phyloP scores from a whole-genome alignment of 805 yeast species.

The Hemisphaericaspora nanyangensis region DNA sequence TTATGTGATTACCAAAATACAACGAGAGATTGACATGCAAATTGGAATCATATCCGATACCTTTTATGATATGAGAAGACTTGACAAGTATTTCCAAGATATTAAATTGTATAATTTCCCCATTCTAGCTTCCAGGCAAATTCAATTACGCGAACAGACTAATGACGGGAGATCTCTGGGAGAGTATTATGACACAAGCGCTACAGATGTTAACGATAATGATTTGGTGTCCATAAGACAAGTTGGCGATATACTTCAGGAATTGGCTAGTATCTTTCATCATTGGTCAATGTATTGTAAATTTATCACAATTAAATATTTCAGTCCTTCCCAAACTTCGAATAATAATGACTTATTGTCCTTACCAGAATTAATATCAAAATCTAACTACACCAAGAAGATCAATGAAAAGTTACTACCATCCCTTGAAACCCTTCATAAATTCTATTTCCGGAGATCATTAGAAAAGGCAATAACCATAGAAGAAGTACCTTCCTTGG shows the following conservation, averaged over 20 bases:
- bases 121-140: slow-evolving; percentile 14
- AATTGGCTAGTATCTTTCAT: slow-evolving; percentile 71
- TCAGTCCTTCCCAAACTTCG: slow-evolving; percentile 9
- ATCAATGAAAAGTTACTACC: slow-evolving; percentile 51
- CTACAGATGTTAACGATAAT: slow-evolving; percentile 10
- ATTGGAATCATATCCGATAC: slow-evolving; percentile 85
- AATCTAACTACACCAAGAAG: slow-evolving; percentile 55
- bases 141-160: slow-evolving; percentile 11
- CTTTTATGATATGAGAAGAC: slow-evolving; percentile 66
- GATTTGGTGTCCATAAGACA: slow-evolving; percentile 52
- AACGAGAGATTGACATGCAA: slow-evolving; percentile 89
- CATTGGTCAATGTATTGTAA: slow-evolving; percentile 81
- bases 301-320: slow-evolving; percentile 69
- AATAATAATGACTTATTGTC: slow-evolving; percentile 33
- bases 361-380: slow-evolving; percentile 50
- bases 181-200: neutral
- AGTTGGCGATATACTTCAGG: slow-evolving; percentile 64
- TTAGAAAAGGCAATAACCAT: slow-evolving; percentile 75
- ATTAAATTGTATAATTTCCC: slow-evolving; percentile 46
- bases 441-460: slow-evolving; percentile 71
- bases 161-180: slow-evolving; percentile 6
- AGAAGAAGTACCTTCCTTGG: slow-evolving; percentile 66
- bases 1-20: slow-evolving; percentile 68
- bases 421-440: slow-evolving; percentile 58
- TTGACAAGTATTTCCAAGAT: slow-evolving; percentile 54